Conservation (phyloP, 345 rosid genomes). For the Acer saccharum region DNA sequence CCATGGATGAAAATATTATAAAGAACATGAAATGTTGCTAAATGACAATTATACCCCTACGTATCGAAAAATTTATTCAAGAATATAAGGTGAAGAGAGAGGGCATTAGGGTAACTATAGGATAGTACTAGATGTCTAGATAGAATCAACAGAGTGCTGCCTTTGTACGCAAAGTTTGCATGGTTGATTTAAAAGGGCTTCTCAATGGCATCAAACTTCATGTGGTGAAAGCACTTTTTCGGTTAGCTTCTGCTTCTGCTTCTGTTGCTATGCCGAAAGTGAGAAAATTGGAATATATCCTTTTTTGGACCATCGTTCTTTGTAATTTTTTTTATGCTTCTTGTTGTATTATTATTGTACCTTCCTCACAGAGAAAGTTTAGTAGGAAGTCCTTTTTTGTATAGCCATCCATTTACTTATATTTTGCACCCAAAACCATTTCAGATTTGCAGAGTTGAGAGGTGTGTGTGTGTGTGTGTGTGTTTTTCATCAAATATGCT, state of each 20-base stretch:
- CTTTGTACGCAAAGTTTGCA: conserved; percentile 47
- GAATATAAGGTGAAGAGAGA: neutral
- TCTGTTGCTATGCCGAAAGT: conserved; percentile 14
- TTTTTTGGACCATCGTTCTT: neutral
- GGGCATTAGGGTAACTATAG: conserved; percentile 30
- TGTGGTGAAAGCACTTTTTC: conserved; percentile 14
- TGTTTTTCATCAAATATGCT: neutral
- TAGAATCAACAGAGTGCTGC: conserved; percentile 49
- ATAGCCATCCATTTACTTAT: neutral
- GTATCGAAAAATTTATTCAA: neutral
- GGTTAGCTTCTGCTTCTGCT: neutral
- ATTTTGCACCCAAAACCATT: neutral
- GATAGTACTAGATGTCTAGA: neutral
- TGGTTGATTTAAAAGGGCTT: neutral
- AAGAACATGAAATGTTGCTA: conserved; percentile 3
- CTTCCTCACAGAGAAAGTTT: neutral
- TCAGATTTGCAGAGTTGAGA: neutral
- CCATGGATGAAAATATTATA: conserved; percentile 12
- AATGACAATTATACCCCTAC: conserved; percentile 30
- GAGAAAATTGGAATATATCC: conserved; percentile 8
- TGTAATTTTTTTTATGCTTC: neutral
- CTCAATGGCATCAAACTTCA: neutral
- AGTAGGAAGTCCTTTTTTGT: neutral
- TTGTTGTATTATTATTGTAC: neutral
- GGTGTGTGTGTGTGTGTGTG: no score